phyloP scores from a whole-genome alignment of 2,329 filamentous ascomycete species.

The Chaetomiaceae sp. region DNA sequence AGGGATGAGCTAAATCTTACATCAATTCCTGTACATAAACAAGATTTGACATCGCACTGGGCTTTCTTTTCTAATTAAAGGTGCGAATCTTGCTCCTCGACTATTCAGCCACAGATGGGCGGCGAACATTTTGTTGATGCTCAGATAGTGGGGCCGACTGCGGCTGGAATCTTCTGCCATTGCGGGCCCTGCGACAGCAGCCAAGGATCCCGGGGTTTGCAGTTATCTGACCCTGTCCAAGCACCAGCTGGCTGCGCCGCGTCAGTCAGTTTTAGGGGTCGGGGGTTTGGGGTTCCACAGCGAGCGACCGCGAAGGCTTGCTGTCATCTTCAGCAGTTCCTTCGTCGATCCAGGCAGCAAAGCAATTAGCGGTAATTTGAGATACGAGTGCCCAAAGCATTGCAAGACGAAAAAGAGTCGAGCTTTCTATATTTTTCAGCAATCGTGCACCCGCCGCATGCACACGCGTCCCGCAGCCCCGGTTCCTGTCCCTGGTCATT shows the following conservation, averaged over 20 bases:
- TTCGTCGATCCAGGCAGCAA: not conserved
- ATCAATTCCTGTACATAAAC: too few relatives aligned
- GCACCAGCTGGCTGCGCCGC: constrained; percentile 20
- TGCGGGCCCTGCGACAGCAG: not conserved
- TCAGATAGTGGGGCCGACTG: not conserved
- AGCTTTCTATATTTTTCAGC: not conserved
- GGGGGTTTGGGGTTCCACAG: constrained; percentile 12
- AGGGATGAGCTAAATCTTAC: too few relatives aligned
- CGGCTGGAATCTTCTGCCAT: not conserved
- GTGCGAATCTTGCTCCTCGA: too few relatives aligned
- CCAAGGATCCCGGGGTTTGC: not conserved
- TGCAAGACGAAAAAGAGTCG: not conserved
- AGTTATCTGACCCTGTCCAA: too few relatives aligned
- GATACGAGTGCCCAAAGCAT: not conserved
- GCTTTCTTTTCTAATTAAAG: too few relatives aligned
- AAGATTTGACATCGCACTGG: too few relatives aligned
- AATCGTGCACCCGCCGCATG: too few relatives aligned
- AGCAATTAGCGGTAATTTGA: too few relatives aligned
- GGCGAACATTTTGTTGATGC: not conserved
- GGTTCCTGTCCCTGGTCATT: not conserved
- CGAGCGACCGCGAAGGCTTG: constrained; percentile 13
- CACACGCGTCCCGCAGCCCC: too few relatives aligned
- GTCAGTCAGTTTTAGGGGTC: constrained; percentile 13
- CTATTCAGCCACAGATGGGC: not conserved
- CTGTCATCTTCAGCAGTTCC: constrained; percentile 21